Evolutionary conservation across 2,329 filamentous ascomycete species (phyloP), one percentile per base, ranked within the genome.

Genomic region (Colletotrichum tropicicola): DNA sequence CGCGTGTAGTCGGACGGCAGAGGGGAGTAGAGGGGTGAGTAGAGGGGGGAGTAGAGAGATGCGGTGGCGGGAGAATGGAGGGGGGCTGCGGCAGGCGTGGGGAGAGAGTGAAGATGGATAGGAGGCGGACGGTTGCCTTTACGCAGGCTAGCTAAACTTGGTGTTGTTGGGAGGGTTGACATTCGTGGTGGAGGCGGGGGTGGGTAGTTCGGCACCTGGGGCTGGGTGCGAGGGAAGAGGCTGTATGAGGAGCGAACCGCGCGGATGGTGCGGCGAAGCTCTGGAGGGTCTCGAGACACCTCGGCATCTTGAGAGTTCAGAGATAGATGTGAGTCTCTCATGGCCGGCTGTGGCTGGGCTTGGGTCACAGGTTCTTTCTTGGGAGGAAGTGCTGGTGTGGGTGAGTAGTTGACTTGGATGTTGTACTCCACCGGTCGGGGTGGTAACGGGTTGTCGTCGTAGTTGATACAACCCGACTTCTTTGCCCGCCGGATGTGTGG

Each of bases 381-480:
- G 15, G 49, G n/a, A 19, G 21, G 44, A 44, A 49, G 43, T 43
- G 49, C 27, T 45, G 61, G 39, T 13, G 55, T 25, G 3, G 56
- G 56, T 10, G 48, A 35, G 57, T 45, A 49, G 17, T 55, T 49
- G 17, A 65, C 57, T 44, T 65, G 49, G 37, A 65, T 67, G 43
- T 53, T 68, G 41, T 68, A 68, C 49, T 67, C 47, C 43, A 69
- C 39, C 65, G 65, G 44, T 63, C 68, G 28, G 59, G 66, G 60
- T 55, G 73, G 47, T 71, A 74, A 53, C 67, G 74, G 67, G 57
- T 70, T 15, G 66, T 56, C 56, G 66, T 71, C 23, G 70, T 65
- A 32, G 61, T 60, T 65, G 59, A 67, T 65, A 23, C 55, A 52
- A 35, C 65, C 54, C 13, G 60, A 55, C 65, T 68, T 67, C 47